These are phyloP conservation scores for Tuber indicum DNA, from an alignment of 495 filamentous ascomycete species.

Conservation along the genomic window DNA sequence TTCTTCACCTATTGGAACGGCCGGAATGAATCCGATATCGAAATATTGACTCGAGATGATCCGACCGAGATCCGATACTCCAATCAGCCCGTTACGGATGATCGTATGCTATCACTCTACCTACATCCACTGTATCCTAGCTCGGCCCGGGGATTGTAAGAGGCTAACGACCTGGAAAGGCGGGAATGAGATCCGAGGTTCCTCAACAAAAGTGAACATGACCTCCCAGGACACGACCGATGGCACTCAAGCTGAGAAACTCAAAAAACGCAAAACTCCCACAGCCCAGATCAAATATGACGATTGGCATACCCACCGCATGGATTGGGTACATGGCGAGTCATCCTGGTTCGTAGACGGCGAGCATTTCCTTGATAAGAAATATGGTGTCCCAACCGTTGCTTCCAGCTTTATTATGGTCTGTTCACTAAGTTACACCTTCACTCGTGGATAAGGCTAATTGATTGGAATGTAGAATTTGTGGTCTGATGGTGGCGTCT, in stretches of 20 bases:
- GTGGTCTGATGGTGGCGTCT: conserved; percentile 68
- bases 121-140: not conserved
- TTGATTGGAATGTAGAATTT: conserved; percentile 48
- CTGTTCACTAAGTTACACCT: not conserved
- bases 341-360: conserved; percentile 67
- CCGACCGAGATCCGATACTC: conserved; percentile 58
- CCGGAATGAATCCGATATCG: conserved; percentile 70
- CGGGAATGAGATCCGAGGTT: conserved; percentile 48
- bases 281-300: conserved; percentile 22
- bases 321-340: conserved; percentile 60
- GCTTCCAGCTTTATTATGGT: conserved; percentile 55
- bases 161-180: conserved; percentile 1
- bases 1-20: conserved; percentile 61
- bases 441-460: not conserved
- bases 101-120: conserved; percentile 8
- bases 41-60: conserved; percentile 61
- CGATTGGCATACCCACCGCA: conserved; percentile 61
- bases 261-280: not conserved
- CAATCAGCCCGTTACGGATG: conserved; percentile 58
- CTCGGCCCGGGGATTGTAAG: not conserved
- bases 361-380: conserved; percentile 52
- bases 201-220: conserved; percentile 41
- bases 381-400: conserved; percentile 57
- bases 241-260: not conserved
- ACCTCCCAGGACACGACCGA: conserved; percentile 13